Conservation (phyloP, 2,329 filamentous ascomycete genomes). For the Sarocladiaceae sp. region DNA sequence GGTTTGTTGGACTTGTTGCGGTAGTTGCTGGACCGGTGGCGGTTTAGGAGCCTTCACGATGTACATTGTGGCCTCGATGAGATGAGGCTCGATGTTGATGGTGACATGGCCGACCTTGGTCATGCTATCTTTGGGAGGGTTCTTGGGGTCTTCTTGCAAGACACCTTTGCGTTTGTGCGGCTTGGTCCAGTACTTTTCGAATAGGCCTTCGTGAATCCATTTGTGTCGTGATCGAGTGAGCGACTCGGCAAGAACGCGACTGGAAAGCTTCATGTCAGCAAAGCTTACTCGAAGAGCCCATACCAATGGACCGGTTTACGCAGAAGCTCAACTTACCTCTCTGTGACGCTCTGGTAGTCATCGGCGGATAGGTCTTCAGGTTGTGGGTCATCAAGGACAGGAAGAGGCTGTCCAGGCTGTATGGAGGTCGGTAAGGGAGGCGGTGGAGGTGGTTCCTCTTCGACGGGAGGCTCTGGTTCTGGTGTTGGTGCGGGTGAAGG, state of each 20-base stretch:
- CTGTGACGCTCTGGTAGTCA: slow-evolving; percentile 68
- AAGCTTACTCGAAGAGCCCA: slow-evolving; percentile 3
- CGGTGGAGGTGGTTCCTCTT: slow-evolving; percentile 23
- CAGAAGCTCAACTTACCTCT: slow-evolving; percentile 59
- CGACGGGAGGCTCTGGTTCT: slow-evolving; percentile 19
- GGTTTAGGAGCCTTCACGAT: slow-evolving; percentile 60
- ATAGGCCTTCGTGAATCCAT: slow-evolving; percentile 67
- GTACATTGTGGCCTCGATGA: slow-evolving; percentile 70
- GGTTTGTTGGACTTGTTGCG: slow-evolving; percentile 15
- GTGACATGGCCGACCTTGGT: slow-evolving; percentile 65
- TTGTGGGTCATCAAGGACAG: slow-evolving; percentile 63
- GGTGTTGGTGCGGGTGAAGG: slow-evolving; percentile 37
- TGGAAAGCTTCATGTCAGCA: slow-evolving; percentile 28
- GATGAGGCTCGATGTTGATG: slow-evolving; percentile 73
- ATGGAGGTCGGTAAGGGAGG: slow-evolving; percentile 54
- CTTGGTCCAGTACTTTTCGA: slow-evolving; percentile 74
- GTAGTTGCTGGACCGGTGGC: slow-evolving; percentile 30
- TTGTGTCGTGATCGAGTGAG: slow-evolving; percentile 64
- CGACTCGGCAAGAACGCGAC: slow-evolving; percentile 69
- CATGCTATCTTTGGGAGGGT: slow-evolving; percentile 66
- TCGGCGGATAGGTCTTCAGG: slow-evolving; percentile 52
- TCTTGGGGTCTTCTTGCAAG: slow-evolving; percentile 56
- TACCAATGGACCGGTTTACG: too few species aligned
- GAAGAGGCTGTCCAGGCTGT: slow-evolving; percentile 60
- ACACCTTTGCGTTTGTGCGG: slow-evolving; percentile 61